Percentiles rank a stretch among this genome's conserved stretches.
Conservation (phyloP, 228 moss, liverwort and hornwort species). For the Sphagnum fallax region DNA sequence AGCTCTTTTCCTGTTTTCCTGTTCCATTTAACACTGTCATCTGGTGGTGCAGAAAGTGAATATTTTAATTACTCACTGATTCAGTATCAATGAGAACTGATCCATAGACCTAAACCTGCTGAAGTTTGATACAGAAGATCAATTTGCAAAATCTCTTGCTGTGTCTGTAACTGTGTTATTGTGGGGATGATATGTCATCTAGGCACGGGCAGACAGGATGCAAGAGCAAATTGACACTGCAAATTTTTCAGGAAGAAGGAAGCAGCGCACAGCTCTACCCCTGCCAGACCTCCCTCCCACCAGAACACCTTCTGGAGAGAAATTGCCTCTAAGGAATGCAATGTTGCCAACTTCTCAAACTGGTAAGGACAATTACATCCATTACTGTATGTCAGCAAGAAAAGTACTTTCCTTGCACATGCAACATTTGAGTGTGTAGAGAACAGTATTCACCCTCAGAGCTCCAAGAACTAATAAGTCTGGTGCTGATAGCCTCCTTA, state of each 20-base stretch:
- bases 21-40: neutral
- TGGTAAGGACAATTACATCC: neutral
- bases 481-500: neutral
- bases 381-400: neutral
- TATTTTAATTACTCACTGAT: neutral
- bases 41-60: neutral
- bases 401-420: neutral
- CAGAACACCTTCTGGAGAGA: slow-evolving; percentile 14
- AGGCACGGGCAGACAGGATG: slow-evolving; percentile 59
- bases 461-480: too few relatives aligned
- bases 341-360: slow-evolving; percentile 22
- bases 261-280: slow-evolving; percentile 23
- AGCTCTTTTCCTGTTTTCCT: neutral
- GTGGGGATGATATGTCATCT: slow-evolving; percentile 9
- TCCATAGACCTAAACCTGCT: neutral
- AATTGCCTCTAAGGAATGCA: slow-evolving; percentile 14
- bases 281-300: slow-evolving; percentile 16
- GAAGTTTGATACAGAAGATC: neutral
- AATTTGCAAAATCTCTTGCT: neutral
- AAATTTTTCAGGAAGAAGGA: slow-evolving; percentile 54
- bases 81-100: neutral
- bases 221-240: slow-evolving; percentile 56
- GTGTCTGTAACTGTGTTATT: neutral
- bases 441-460: too few relatives aligned
- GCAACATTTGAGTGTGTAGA: neutral